Percentiles rank a stretch among this genome's conserved stretches.
Conservation (phyloP, 2,329 filamentous ascomycete species). For the Gnomoniopsis sp. region DNA sequence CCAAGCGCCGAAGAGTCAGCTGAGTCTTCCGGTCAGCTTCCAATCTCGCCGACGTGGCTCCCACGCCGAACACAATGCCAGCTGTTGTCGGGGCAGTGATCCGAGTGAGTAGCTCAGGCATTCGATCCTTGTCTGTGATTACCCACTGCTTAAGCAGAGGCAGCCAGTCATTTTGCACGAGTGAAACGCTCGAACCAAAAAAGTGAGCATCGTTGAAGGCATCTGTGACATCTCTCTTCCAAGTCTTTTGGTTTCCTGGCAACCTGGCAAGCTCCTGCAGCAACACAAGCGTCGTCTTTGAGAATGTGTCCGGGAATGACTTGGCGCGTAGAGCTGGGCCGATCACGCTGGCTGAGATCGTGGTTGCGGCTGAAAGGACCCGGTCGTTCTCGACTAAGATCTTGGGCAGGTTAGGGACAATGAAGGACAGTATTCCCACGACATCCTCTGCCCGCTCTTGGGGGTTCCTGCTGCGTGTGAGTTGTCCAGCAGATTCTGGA, state of each 20-base stretch:
- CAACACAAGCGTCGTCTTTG: conserved; percentile 65
- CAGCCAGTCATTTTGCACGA: conserved; percentile 76
- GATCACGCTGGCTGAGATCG: conserved; percentile 80
- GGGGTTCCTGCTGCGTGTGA: conserved; percentile 28
- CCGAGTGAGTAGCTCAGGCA: conserved; percentile 75
- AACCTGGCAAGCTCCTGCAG: conserved; percentile 75
- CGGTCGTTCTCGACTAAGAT: conserved; percentile 85
- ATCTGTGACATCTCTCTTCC: conserved; percentile 90
- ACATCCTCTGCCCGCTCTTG: conserved; percentile 66
- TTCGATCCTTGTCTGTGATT: conserved; percentile 79
- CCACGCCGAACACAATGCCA: conserved; percentile 97
- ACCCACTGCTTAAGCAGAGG: conserved; percentile 81
- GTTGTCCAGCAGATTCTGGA: conserved; percentile 33
- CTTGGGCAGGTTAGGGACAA: conserved; percentile 76
- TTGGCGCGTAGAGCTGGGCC: conserved; percentile 80
- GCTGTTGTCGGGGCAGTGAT: conserved; percentile 85
- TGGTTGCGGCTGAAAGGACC: conserved; percentile 70
- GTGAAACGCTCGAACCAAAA: conserved; percentile 64
- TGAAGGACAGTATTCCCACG: conserved; percentile 71
- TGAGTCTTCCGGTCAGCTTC: conserved; percentile 94
- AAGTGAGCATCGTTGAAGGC: conserved; percentile 89
- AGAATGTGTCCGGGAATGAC: conserved; percentile 81
- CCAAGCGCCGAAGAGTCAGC: conserved; percentile 79
- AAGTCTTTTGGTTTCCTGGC: conserved; percentile 77
- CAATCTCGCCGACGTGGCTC: conserved; percentile 86